Percentiles rank a stretch among this genome's conserved stretches.
phyloP scores from a whole-genome alignment of 768 basidiomycete genomes.

The Amanita jacksonii region DNA sequence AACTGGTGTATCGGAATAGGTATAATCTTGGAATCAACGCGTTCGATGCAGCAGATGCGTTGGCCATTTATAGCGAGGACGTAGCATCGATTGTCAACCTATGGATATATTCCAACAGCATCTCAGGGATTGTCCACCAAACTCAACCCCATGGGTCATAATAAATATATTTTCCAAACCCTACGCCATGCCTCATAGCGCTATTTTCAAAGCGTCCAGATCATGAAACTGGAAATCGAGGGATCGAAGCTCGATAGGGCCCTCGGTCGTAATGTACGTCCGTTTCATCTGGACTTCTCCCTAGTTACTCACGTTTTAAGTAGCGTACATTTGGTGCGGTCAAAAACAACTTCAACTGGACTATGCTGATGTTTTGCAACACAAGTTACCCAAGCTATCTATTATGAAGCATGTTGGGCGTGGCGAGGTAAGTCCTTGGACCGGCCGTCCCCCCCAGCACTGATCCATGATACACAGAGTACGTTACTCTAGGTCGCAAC shows the following conservation, averaged over 20 bases:
- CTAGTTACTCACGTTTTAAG: neutral
- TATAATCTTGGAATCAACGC: constrained; percentile 56
- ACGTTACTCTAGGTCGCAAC: too few species aligned
- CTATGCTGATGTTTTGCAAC: constrained; percentile 51
- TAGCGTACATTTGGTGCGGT: constrained; percentile 47
- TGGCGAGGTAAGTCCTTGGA: neutral
- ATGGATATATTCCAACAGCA: constrained; percentile 56
- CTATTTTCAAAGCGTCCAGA: neutral
- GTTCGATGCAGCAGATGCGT: constrained; percentile 48
- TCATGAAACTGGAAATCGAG: constrained; percentile 8
- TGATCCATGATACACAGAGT: too few species aligned
- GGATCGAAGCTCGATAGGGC: constrained; percentile 24
- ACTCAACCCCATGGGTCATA: constrained; percentile 56
- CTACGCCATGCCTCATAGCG: neutral
- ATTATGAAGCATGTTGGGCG: too few species aligned
- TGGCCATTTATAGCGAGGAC: neutral
- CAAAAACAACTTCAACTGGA: constrained; percentile 41
- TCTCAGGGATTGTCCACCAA: constrained; percentile 57
- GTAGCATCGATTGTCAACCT: neutral
- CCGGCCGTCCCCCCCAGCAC: too few species aligned
- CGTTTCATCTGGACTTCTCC: too few species aligned
- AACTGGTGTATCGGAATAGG: constrained; percentile 14
- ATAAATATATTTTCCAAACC: constrained; percentile 36
- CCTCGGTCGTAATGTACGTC: constrained; percentile 34
- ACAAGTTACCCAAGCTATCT: constrained; percentile 15